Evolutionary conservation across 257 asterid species (phyloP).

Genomic region (Scutellaria galericulata): DNA sequence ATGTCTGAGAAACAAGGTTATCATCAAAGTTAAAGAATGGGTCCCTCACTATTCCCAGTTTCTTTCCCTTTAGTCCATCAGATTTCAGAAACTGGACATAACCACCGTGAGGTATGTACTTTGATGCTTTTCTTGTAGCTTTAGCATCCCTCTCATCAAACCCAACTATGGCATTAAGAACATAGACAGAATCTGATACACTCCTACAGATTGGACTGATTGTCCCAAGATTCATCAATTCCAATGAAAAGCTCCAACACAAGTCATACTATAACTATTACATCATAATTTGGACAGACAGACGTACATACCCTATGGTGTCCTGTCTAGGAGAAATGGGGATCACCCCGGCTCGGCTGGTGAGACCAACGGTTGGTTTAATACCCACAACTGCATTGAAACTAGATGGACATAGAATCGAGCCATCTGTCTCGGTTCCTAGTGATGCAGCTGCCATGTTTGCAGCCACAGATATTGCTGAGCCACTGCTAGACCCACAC

Average conservation of each 20-base stretch:
- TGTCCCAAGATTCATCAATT: no score
- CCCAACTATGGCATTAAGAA: conserved; percentile 64
- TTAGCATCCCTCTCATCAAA: conserved; percentile 56
- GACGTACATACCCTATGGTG: conserved; percentile 55
- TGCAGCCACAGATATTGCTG: conserved; percentile 80
- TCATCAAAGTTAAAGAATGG: conserved; percentile 43
- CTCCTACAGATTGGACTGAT: conserved; percentile 66
- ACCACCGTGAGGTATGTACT: conserved; percentile 66
- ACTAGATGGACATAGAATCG: conserved; percentile 69
- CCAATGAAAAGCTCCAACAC: no score
- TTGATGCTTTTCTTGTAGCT: conserved; percentile 57
- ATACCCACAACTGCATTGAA: conserved; percentile 64
- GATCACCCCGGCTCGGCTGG: conserved; percentile 72
- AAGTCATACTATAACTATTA: conserved; percentile 14
- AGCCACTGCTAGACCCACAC: conserved; percentile 76
- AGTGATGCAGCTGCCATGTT: conserved; percentile 67
- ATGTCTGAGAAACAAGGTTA: conserved; percentile 28
- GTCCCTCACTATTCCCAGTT: conserved; percentile 58
- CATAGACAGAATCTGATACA: conserved; percentile 66
- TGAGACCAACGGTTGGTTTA: conserved; percentile 78
- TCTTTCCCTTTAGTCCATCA: conserved; percentile 70
- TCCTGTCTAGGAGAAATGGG: conserved; percentile 69
- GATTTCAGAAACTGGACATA: conserved; percentile 58
- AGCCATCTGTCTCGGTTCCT: conserved; percentile 80
- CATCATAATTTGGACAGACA: background rate